Evolutionary conservation across 768 basidiomycete species (phyloP).

Genomic region (Pholiota molesta): DNA sequence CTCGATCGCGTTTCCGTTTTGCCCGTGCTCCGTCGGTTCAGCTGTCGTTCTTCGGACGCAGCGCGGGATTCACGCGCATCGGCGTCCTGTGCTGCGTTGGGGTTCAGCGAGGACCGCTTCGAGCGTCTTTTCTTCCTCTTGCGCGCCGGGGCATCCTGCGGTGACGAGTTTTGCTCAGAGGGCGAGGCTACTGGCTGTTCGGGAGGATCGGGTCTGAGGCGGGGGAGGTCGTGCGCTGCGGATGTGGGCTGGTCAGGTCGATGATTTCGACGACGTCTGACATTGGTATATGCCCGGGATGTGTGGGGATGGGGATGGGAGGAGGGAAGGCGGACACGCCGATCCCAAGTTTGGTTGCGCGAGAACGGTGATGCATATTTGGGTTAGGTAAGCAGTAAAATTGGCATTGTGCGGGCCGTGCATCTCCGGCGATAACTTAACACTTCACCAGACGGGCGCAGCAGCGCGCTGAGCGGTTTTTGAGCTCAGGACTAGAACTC

Average conservation of each 20-base stretch:
- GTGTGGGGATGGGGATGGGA: background rate
- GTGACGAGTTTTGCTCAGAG: background rate
- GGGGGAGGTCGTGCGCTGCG: background rate
- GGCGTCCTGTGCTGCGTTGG: background rate
- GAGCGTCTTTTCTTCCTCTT: slow-evolving; percentile 3
- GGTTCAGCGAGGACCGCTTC: background rate
- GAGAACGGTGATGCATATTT: background rate
- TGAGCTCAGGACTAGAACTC: no score
- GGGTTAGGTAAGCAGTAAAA: slow-evolving; percentile 6
- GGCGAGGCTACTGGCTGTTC: background rate
- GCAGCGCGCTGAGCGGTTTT: no score
- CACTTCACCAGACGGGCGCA: background rate
- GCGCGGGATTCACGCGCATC: background rate
- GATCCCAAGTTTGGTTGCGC: background rate
- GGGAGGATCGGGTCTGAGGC: background rate
- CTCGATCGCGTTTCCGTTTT: slow-evolving; percentile 4
- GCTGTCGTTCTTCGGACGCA: background rate
- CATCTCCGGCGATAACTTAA: background rate
- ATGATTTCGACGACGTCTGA: slow-evolving; percentile 4
- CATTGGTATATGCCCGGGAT: background rate
- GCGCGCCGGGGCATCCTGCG: background rate
- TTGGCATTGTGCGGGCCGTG: background rate
- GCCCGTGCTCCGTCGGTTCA: background rate
- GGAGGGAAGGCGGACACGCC: background rate
- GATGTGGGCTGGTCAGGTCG: slow-evolving; percentile 9